These are phyloP conservation scores for Teunomyces barrocoloradensis DNA, from an alignment of 805 yeast species.

Conservation along the genomic window DNA sequence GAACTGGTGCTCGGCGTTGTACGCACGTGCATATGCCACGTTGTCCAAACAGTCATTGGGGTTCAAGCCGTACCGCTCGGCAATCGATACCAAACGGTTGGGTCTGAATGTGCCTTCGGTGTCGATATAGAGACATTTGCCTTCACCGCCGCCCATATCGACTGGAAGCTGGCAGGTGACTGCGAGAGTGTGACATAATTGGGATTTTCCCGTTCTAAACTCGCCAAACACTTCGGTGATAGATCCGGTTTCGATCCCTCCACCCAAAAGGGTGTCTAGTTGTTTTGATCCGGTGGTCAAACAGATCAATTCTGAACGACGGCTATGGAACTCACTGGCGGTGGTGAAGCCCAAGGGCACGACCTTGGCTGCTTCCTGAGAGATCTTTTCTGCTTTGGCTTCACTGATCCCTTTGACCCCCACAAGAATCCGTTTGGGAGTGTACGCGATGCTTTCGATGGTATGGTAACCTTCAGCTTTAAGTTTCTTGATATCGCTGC, in stretches of 20 bases:
- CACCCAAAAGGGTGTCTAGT: slow-evolving; percentile 88
- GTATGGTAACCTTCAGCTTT: slow-evolving; percentile 84
- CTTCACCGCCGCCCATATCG: slow-evolving; percentile 98
- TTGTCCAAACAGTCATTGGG: slow-evolving; percentile 95
- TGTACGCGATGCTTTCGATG: slow-evolving; percentile 88
- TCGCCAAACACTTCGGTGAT: slow-evolving; percentile 97
- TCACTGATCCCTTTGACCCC: slow-evolving; percentile 91
- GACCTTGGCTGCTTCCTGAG: slow-evolving; percentile 76
- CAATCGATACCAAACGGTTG: slow-evolving; percentile 81
- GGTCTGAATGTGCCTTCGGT: slow-evolving; percentile 98
- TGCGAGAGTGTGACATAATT: slow-evolving; percentile 92
- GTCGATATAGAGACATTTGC: slow-evolving; percentile 92
- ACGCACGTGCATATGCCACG: slow-evolving; percentile 96
- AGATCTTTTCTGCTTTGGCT: slow-evolving; percentile 84
- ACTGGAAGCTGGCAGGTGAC: slow-evolving; percentile 95
- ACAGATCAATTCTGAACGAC: slow-evolving; percentile 88
- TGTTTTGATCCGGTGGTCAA: slow-evolving; percentile 95
- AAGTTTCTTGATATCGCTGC: slow-evolving; percentile 74
- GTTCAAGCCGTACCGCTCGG: slow-evolving; percentile 85
- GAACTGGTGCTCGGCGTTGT: slow-evolving; percentile 94
- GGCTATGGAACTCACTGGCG: slow-evolving; percentile 88
- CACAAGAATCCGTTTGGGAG: slow-evolving; percentile 77
- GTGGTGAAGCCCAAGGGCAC: slow-evolving; percentile 98
- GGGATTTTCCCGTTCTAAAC: slow-evolving; percentile 96
- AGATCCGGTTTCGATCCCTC: slow-evolving; percentile 96